These are phyloP conservation scores for Cladosporium austrohemisphaericum DNA, from an alignment of 2,329 filamentous ascomycete genomes.

Conservation along the genomic window DNA sequence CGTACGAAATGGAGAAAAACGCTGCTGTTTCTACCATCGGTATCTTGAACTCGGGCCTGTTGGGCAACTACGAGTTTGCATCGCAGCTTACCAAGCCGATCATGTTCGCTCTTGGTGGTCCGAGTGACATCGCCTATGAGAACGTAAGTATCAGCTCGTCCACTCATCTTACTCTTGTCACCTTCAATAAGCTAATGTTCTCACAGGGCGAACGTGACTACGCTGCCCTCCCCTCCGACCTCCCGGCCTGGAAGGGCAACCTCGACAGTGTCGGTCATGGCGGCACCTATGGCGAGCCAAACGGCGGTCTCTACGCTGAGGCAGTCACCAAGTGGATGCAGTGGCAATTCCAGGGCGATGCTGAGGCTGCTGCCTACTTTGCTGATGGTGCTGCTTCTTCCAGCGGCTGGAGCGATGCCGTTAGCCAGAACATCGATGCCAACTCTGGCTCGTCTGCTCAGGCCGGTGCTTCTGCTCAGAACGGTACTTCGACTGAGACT, in stretches of 20 bases:
- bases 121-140: conserved; percentile 9
- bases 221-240: not conserved
- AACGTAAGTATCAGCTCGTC: conserved; percentile 8
- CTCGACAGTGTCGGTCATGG: conserved; percentile 12
- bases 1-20: conserved; percentile 11
- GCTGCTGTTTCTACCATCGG: conserved; percentile 1
- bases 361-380: conserved; percentile 11
- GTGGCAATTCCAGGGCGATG: conserved; percentile 9
- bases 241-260: conserved; percentile 13
- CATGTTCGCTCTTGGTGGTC: conserved; percentile 8
- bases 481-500: too few relatives aligned
- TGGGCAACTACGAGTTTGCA: not conserved
- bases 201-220: conserved; percentile 15
- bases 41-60: conserved; percentile 10
- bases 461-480: too few relatives aligned
- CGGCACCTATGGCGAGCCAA: conserved; percentile 10
- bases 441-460: too few relatives aligned
- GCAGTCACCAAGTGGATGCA: conserved; percentile 12
- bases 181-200: too few relatives aligned
- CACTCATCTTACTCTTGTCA: not conserved
- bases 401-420: conserved; percentile 6
- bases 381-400: not conserved
- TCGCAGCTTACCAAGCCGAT: conserved; percentile 3
- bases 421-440: conserved; percentile 13
- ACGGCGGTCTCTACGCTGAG: conserved; percentile 9